phyloP scores from a whole-genome alignment of 345 rosid genomes.

The Syzygium aromaticum region DNA sequence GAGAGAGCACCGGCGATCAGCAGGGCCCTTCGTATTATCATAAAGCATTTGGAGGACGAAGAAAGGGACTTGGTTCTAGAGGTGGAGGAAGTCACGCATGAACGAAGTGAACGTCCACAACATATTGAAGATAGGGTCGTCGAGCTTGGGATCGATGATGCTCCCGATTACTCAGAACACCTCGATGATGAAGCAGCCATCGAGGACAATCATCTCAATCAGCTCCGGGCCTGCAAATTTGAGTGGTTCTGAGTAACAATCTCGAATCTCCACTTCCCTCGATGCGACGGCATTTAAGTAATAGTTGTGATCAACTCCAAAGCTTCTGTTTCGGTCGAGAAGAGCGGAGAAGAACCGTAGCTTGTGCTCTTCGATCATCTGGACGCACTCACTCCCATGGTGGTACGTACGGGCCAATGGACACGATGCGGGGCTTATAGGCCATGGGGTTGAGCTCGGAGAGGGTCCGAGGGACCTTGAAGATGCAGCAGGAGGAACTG shows the following conservation, averaged over 20 bases:
- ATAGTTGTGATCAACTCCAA: not conserved
- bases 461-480: conserved; percentile 30
- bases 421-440: conserved; percentile 29
- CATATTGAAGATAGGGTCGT: not conserved
- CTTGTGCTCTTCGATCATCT: conserved; percentile 45
- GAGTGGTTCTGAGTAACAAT: conserved; percentile 21
- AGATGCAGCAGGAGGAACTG: conserved; percentile 26
- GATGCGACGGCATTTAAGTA: conserved; percentile 8
- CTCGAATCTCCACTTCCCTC: conserved; percentile 16
- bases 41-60: not conserved
- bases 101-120: not conserved
- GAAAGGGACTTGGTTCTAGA: not conserved
- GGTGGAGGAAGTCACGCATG: not conserved
- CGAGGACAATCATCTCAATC: not conserved
- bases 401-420: not conserved
- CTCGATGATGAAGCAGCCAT: conserved; percentile 27
- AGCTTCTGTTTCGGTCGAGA: not conserved
- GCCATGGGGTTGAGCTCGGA: not conserved
- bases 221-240: not conserved
- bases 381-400: conserved; percentile 13
- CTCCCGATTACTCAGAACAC: conserved; percentile 12
- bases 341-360: conserved; percentile 12
- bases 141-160: not conserved
- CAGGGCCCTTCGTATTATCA: not conserved
- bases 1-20: not conserved